Evolutionary conservation across 2,329 filamentous ascomycete genomes (phyloP), one percentile per base, ranked within the genome.

Genomic region (Xylariales sp.): DNA sequence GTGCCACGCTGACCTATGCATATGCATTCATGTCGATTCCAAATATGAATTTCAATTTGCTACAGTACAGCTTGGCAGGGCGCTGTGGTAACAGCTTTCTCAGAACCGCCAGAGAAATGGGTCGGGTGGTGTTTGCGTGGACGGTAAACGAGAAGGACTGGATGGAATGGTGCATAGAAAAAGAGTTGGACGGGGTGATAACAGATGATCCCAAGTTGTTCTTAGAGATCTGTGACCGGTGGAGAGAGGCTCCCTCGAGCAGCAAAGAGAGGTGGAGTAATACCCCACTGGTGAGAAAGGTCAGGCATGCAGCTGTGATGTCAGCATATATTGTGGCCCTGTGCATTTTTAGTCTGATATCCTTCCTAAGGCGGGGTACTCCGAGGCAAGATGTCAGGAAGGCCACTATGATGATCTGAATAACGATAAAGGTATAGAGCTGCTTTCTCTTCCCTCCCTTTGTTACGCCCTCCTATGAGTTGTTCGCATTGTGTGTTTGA

Each of bases 201-300:
- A 95, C 89, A 0, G 90, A 96, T 54, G 81, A 95, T 49, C 86
- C 87, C 1, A 74, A 74, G 54, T 61, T 74, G 47, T 91, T 81
- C 53, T 55, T 81, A 17, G 73, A 83, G 30, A 71, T 88, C 2
- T 78, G 76, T 44, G 53, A 68, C 32, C 50, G 61, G 7, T 38
- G 35, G 35, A 31, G 27, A 13, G 28, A 20, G 5, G 17, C 23
- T 13, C 27, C 27, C 13, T n/a, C n/a, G n/a, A n/a, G n/a, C n/a
- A n/a, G n/a, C n/a, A n/a, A n/a, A n/a, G n/a, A n/a, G n/a, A n/a
- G n/a, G n/a, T n/a, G n/a, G n/a, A n/a, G n/a, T n/a, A n/a, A n/a
- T n/a, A n/a, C n/a, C n/a, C n/a, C n/a, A n/a, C n/a, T n/a, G n/a
- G n/a, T n/a, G n/a, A n/a, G n/a, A n/a, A n/a, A n/a, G n/a, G n/a